Evolutionary conservation across 2,329 filamentous ascomycete genomes (phyloP).

Genomic region (Tothia fuscella): DNA sequence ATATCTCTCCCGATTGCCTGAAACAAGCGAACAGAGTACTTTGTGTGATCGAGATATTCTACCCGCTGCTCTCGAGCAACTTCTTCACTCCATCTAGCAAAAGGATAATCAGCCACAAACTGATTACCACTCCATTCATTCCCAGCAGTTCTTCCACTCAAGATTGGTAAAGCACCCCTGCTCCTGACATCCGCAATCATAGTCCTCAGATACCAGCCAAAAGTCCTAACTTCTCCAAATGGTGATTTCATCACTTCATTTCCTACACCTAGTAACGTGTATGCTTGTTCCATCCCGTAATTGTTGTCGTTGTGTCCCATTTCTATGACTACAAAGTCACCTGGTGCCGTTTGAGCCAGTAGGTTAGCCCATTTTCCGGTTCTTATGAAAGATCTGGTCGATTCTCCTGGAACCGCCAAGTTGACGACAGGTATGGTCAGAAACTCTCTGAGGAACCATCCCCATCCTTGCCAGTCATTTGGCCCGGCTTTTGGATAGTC

Average conservation of each 20-base stretch:
- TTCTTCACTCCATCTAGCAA: constrained; percentile 16
- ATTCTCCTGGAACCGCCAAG: constrained; percentile 13
- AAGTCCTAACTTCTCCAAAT: constrained; percentile 16
- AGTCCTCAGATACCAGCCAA: constrained; percentile 18
- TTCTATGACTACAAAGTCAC: constrained; percentile 18
- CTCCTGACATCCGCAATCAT: constrained; percentile 19
- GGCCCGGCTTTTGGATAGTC: neutral
- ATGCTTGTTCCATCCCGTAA: too few relatives aligned
- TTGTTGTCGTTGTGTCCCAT: constrained; percentile 20
- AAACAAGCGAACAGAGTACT: constrained; percentile 15
- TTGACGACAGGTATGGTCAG: constrained; percentile 11
- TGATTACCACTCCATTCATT: neutral
- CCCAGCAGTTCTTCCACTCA: constrained; percentile 16
- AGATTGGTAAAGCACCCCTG: constrained; percentile 14
- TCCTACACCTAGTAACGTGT: constrained; percentile 16
- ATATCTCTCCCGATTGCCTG: constrained; percentile 18
- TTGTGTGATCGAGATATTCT: constrained; percentile 19
- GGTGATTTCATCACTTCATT: constrained; percentile 14
- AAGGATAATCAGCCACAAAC: constrained; percentile 1
- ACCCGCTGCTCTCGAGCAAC: constrained; percentile 13
- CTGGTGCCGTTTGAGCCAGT: constrained; percentile 11
- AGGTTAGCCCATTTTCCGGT: constrained; percentile 15
- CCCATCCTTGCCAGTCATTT: constrained; percentile 4
- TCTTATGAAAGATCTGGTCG: constrained; percentile 15
- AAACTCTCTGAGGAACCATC: neutral